Evolutionary conservation across 2,329 filamentous ascomycete genomes (phyloP), one percentile per base, ranked within the genome.

Genomic region (Microcyclospora tardicrescens): DNA sequence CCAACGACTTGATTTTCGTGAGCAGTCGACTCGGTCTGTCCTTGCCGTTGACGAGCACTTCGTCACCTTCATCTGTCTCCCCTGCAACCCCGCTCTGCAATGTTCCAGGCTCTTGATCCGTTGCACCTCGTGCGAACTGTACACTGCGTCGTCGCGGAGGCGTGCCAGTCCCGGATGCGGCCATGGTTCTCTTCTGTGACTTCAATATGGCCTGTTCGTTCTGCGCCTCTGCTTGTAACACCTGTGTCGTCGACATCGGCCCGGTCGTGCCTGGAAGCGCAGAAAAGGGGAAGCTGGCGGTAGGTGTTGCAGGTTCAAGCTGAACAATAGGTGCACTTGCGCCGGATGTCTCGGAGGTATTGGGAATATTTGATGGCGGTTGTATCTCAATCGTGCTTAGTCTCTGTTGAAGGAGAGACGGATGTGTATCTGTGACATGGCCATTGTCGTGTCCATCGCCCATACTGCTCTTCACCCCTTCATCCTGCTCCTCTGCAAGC

Each of bases 1-100:
- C 50, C 32, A 55, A 38, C 5, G 50, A 47, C 43, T 51, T 54
- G 27, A 58, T 44, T 41, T 52, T 56, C 35, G 47, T 46, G 24
- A 57, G 50, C 43, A 58, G 53, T 14, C 44, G 44, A 43, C 50
- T 33, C 46, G 47, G 39, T 41, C 48, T 38, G 35, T 46, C 44
- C 43, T 34, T 37, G 31, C 8, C 33, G 15, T 33, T 45, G 40
- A 27, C 45, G 37, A 14, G 42, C 36, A 27, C 32, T 9, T 41
- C 42, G 27, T 45, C 44, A 24, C 50, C 48, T n/a, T 46, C 44
- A 10, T 50, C 50, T n/a, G 45, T 45, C 34, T 55, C 52, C 48
- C 46, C 48, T 10, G 52, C 50, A 16, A 44, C 34, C n/a, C 42
- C 50, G 38, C 47, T 53, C 28, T 40, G 42, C 11, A 55, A 38